These are phyloP conservation scores for Physaria fendleri DNA, from an alignment of 345 rosid genomes.

Conservation along the genomic window DNA sequence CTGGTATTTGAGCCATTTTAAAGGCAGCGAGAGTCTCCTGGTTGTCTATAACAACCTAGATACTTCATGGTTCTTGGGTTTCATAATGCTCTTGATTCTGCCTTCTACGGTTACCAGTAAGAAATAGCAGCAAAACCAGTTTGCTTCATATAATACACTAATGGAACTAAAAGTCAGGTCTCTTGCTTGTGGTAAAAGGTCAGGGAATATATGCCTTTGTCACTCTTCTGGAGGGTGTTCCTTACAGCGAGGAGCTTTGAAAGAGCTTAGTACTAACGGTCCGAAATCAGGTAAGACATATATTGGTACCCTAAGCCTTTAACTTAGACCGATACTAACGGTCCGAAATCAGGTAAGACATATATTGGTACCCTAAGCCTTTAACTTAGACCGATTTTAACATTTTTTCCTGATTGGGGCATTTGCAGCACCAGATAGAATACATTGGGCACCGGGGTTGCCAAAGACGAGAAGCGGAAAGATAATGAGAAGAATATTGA, in stretches of 20 bases:
- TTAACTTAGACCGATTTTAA: background rate
- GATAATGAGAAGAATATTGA: constrained; percentile 91
- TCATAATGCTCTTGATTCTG: background rate
- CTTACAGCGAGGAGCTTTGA: constrained; percentile 83
- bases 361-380: too few species aligned
- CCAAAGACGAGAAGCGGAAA: constrained; percentile 99
- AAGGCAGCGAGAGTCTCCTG: background rate
- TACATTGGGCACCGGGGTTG: constrained; percentile 94
- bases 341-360: constrained; percentile 76
- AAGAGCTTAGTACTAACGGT: constrained; percentile 62
- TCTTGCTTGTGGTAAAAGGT: constrained; percentile 62
- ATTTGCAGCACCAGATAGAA: constrained; percentile 88
- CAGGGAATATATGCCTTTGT: constrained; percentile 98
- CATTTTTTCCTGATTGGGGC: constrained; percentile 72
- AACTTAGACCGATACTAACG: constrained; percentile 49
- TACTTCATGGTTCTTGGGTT: background rate
- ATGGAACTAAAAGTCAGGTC: background rate
- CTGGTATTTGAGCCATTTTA: too few species aligned
- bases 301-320: too few species aligned
- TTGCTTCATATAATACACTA: background rate
- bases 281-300: constrained; percentile 91
- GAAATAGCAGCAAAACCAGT: background rate
- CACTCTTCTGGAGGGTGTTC: constrained; percentile 81
- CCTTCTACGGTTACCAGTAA: background rate
- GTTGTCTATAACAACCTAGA: background rate